Evolutionary conservation across 768 basidiomycete species (phyloP).

Genomic region (Leccinum boreale): DNA sequence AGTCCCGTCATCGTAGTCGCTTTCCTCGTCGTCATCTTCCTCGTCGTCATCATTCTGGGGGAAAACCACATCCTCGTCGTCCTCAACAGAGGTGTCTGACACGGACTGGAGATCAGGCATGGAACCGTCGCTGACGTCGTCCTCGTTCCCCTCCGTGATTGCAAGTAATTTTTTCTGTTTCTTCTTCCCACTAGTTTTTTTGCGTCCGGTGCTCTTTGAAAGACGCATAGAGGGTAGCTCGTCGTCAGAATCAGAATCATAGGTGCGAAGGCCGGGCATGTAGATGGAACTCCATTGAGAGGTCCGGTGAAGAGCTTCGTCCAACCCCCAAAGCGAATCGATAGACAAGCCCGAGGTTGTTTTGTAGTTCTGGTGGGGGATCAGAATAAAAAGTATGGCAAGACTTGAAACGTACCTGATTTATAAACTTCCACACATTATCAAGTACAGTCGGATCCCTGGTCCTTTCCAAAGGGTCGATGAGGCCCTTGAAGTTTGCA

Average conservation of each 20-base stretch:
- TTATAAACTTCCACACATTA: constrained; percentile 62
- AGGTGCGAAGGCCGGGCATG: constrained; percentile 19
- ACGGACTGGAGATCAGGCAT: constrained; percentile 70
- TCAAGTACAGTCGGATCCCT: constrained; percentile 48
- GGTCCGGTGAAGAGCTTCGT: constrained; percentile 44
- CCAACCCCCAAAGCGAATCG: constrained; percentile 63
- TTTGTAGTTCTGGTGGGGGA: constrained; percentile 55
- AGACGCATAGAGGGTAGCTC: constrained; percentile 16
- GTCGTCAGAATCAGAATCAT: constrained; percentile 25
- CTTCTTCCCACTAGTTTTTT: constrained; percentile 24
- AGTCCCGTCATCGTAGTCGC: constrained; percentile 37
- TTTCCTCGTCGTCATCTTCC: constrained; percentile 34
- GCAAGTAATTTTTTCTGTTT: constrained; percentile 42
- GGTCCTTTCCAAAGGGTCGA: constrained; percentile 58
- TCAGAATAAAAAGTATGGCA: background rate
- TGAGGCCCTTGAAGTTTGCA: constrained; percentile 50
- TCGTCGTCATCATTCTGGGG: constrained; percentile 34
- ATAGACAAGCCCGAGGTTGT: constrained; percentile 48
- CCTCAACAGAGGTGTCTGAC: constrained; percentile 53
- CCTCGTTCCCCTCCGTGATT: constrained; percentile 42
- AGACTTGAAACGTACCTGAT: constrained; percentile 42
- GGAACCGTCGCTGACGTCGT: constrained; percentile 45
- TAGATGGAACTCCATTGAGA: constrained; percentile 60
- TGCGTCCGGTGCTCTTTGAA: constrained; percentile 12
- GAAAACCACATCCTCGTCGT: constrained; percentile 33